phyloP scores from a whole-genome alignment of 306 rosid species.

The Abrus precatorius region DNA sequence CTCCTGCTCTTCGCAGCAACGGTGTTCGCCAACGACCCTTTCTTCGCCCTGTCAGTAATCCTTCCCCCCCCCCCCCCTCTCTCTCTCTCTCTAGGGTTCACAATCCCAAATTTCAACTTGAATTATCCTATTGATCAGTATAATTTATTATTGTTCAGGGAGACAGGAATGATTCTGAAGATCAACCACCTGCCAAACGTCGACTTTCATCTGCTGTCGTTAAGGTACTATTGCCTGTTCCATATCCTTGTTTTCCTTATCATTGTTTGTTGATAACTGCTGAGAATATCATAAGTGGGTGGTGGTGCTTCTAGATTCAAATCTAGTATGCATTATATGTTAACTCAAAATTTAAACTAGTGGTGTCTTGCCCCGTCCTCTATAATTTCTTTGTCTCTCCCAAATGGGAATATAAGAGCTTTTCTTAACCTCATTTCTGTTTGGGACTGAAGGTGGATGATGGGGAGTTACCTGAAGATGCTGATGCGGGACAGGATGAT shows the following conservation, averaged over 20 bases:
- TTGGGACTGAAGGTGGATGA: conserved; percentile 75
- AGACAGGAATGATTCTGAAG: conserved; percentile 71
- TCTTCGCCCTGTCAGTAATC: conserved; percentile 63
- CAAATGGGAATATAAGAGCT: neutral
- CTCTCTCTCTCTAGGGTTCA: conserved; percentile 29
- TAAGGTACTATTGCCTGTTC: conserved; percentile 57
- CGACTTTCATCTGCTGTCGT: conserved; percentile 92
- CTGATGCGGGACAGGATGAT: conserved; percentile 57
- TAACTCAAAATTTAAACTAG: neutral
- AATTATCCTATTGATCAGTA: neutral
- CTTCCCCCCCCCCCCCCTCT: neutral
- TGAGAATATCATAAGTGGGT: neutral
- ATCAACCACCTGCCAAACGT: conserved; percentile 82
- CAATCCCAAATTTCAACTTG: neutral
- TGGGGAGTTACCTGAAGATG: conserved; percentile 74
- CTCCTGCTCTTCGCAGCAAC: conserved; percentile 70
- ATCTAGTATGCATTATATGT: conserved; percentile 8
- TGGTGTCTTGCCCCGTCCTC: neutral
- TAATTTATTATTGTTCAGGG: conserved; percentile 56
- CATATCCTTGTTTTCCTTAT: neutral
- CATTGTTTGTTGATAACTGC: neutral
- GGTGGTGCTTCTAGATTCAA: conserved; percentile 20
- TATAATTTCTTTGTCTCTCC: neutral
- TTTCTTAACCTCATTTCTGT: conserved; percentile 8
- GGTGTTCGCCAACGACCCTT: conserved; percentile 81